Conservation (phyloP, 495 filamentous ascomycete species). For the Penicillium subrubescens region DNA sequence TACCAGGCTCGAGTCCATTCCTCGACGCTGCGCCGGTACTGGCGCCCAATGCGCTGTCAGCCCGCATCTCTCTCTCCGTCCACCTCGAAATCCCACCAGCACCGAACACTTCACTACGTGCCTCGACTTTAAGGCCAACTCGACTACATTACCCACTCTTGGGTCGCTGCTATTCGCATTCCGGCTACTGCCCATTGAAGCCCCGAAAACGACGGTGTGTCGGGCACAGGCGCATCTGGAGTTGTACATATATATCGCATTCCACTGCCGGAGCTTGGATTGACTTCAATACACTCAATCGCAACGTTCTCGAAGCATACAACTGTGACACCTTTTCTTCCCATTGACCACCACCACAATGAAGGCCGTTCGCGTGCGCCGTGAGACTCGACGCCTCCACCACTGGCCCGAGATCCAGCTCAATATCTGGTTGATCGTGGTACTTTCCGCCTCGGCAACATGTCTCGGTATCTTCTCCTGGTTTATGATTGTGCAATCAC, state of each 20-base stretch:
- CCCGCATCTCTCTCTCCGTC: constrained; percentile 14
- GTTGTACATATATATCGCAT: background rate
- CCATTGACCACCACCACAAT: background rate
- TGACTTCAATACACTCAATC: background rate
- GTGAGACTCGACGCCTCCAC: constrained; percentile 62
- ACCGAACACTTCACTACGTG: constrained; percentile 5
- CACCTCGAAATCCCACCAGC: constrained; percentile 8
- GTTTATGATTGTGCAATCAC: constrained; percentile 79
- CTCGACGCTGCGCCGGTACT: constrained; percentile 14
- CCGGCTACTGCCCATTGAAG: background rate
- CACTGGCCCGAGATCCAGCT: constrained; percentile 93
- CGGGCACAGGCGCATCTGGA: constrained; percentile 6
- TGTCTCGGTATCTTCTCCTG: constrained; percentile 85
- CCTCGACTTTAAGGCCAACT: background rate
- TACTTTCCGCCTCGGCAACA: constrained; percentile 74
- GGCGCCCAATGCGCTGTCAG: constrained; percentile 35
- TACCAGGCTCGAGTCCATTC: background rate
- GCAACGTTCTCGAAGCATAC: background rate
- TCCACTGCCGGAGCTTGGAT: background rate
- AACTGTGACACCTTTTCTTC: background rate
- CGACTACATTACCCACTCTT: background rate
- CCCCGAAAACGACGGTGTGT: background rate
- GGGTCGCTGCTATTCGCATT: background rate
- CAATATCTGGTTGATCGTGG: constrained; percentile 89
- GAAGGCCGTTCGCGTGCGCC: constrained; percentile 31